Percentiles rank a stretch among this genome's conserved stretches.
Conservation (phyloP, 2,329 filamentous ascomycete species). For the Ophiostoma quercus region DNA sequence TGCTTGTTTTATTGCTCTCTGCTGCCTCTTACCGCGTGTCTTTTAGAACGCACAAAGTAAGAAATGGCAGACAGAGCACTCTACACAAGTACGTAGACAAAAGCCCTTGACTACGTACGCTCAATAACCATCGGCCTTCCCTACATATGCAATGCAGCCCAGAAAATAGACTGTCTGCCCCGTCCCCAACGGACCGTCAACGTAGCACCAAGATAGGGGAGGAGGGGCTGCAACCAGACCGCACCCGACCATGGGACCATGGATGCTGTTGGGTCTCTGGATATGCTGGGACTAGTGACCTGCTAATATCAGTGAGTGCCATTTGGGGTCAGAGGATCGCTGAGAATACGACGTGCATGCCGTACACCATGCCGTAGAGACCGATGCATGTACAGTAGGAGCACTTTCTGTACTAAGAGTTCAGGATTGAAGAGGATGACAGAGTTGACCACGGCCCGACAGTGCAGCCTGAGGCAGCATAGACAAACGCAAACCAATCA, state of each 20-base stretch:
- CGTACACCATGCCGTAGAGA: neutral
- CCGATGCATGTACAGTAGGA: neutral
- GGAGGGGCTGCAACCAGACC: neutral
- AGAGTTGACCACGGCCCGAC: neutral
- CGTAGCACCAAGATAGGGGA: slow-evolving; percentile 11
- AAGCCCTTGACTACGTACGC: too few species aligned
- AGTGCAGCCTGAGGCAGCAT: neutral
- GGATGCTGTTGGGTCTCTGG: neutral
- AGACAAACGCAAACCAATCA: neutral
- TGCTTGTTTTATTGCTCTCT: too few species aligned
- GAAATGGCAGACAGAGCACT: too few species aligned
- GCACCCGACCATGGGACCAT: slow-evolving; percentile 10
- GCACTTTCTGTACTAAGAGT: neutral
- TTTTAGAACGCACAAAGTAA: too few species aligned
- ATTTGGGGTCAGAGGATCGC: neutral
- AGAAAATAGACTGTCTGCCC: slow-evolving; percentile 1
- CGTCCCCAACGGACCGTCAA: slow-evolving; percentile 7
- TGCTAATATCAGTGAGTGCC: neutral
- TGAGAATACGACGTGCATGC: neutral
- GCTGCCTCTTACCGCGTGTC: neutral
- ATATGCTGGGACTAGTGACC: neutral
- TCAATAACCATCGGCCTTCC: neutral
- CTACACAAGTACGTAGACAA: too few species aligned
- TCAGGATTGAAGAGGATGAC: neutral
- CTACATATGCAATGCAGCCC: slow-evolving; percentile 11